Conservation (phyloP, 2,329 filamentous ascomycete species). For the Colletotrichum musae region DNA sequence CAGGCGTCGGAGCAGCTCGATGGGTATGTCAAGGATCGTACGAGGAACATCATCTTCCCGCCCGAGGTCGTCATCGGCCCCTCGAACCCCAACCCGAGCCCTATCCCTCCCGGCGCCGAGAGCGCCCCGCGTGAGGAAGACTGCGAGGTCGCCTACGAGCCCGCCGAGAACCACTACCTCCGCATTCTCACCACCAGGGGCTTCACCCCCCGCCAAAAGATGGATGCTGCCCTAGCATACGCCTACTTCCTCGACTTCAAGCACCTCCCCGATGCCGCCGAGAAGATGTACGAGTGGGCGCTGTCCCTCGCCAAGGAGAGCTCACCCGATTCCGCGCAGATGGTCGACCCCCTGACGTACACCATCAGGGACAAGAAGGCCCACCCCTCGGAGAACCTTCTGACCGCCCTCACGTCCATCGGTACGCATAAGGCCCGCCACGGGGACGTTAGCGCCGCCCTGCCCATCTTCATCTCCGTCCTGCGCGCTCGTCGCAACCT, state of each 20-base stretch:
- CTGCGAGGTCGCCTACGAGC: conserved; percentile 77
- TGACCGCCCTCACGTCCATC: conserved; percentile 81
- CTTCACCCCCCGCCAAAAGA: conserved; percentile 82
- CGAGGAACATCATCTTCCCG: conserved; percentile 76
- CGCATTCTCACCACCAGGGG: conserved; percentile 86
- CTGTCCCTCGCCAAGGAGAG: conserved; percentile 79
- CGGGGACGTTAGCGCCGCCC: conserved; percentile 76
- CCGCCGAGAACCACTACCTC: conserved; percentile 84
- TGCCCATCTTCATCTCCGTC: conserved; percentile 89
- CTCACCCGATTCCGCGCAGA: conserved; percentile 52
- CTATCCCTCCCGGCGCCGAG: conserved; percentile 75
- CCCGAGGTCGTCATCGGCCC: conserved; percentile 83
- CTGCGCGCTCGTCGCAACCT: conserved; percentile 82
- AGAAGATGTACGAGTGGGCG: conserved; percentile 82
- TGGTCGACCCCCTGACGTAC: conserved; percentile 73
- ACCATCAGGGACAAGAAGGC: conserved; percentile 73
- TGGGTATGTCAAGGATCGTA: conserved; percentile 81
- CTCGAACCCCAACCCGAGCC: conserved; percentile 84
- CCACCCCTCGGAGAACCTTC: conserved; percentile 78
- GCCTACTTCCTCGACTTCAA: conserved; percentile 90
- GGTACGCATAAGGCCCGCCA: conserved; percentile 83
- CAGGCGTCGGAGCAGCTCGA: conserved; percentile 86
- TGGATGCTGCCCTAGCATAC: conserved; percentile 87
- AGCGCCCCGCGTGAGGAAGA: conserved; percentile 81
- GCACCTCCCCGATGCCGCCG: conserved; percentile 73